A percentile compares a stretch with the other conserved stretches of the same genome.
These are phyloP conservation scores for Sodiomyces alkalinus DNA, from an alignment of 2,329 filamentous ascomycete genomes.

Conservation along the genomic window DNA sequence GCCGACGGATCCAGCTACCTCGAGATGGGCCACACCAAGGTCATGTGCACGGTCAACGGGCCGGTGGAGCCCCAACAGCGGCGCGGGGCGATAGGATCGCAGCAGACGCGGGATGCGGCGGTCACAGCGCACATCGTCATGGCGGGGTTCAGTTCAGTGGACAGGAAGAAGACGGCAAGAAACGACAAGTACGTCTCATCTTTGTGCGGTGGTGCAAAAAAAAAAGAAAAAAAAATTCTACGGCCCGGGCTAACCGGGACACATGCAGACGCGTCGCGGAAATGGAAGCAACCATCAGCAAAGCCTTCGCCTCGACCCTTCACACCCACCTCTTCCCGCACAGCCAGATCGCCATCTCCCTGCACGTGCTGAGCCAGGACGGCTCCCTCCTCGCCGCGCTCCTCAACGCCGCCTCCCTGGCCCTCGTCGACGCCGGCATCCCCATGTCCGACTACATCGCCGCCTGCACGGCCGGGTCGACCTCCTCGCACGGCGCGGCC, in stretches of 20 bases:
- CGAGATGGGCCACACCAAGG: conserved; percentile 94
- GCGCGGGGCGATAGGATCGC: conserved; percentile 12
- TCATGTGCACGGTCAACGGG: conserved; percentile 83
- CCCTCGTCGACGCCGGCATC: conserved; percentile 85
- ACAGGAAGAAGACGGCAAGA: conserved; percentile 60
- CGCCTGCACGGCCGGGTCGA: conserved; percentile 76
- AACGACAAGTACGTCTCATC: conserved; percentile 54
- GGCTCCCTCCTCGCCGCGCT: conserved; percentile 80
- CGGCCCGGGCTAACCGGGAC: conserved; percentile 1
- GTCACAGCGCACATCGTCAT: conserved; percentile 72
- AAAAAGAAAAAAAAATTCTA: no score
- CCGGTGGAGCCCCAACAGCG: conserved; percentile 49
- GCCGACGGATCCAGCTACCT: conserved; percentile 89
- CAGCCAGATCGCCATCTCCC: conserved; percentile 64
- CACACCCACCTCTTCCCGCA: conserved; percentile 84
- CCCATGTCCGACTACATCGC: conserved; percentile 88
- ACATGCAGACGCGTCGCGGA: conserved; percentile 66
- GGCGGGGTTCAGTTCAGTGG: conserved; percentile 77
- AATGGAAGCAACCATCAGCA: conserved; percentile 63
- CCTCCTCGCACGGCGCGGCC: conserved; percentile 46
- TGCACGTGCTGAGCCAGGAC: conserved; percentile 82
- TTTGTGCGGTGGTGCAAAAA: neutral
- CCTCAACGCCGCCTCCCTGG: conserved; percentile 81
- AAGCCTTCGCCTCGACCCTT: conserved; percentile 61
- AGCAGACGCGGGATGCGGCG: conserved; percentile 37